Evolutionary conservation across 805 yeast genomes (phyloP), one percentile per base, ranked within the genome.

Genomic region (Kodamaea restingae): DNA sequence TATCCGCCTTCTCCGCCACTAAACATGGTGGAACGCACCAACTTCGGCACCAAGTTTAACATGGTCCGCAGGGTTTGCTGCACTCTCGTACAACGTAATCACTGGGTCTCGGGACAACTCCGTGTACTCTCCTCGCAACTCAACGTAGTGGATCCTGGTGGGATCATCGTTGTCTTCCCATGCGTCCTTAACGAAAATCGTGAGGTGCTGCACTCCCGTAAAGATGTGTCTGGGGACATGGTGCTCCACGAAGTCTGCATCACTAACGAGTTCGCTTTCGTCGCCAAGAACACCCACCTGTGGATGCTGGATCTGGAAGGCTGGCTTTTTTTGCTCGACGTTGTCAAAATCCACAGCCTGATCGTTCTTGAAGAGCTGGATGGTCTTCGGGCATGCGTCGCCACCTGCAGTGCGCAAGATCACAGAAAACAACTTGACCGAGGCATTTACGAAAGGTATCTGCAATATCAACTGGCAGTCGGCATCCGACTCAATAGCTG

Each of bases 51-150:
- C 53, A 24, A 59, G 36, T 24, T 50, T 54, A 48, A 65, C 78
- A 58, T 91, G 97, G 56, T 90, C 97, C 1, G 82, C 78, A 0
- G 96, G 96, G 56, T 90, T 90, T 2, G 97, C 93, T 0, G 96
- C 95, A 40, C 88, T 76, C 61, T 91, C 98, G 58, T 90, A 91
- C 15, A 85, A 54, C 0, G 95, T 71, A 11, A 84, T 71, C 12
- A 87, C 76, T 0, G 96, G 95, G 30, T 84, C 86, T 45, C 73
- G 73, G 22, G 66, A 57, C 36, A 84, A 56, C 26, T 71, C 76
- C 4, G 75, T 67, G 43, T 60, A 73, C 46, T 78, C 84, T 1
- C 98, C 98, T 33, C 96, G 67, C 18, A 91, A 58, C 41, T 95
- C 97, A 32, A 90, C 61, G 49, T 80, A 83, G 48, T 80, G 80